Evolutionary conservation across 1,284 basidiomycete genomes (phyloP), one percentile per base, ranked within the genome.

Genomic region (Sanguinoderma infundibulare): DNA sequence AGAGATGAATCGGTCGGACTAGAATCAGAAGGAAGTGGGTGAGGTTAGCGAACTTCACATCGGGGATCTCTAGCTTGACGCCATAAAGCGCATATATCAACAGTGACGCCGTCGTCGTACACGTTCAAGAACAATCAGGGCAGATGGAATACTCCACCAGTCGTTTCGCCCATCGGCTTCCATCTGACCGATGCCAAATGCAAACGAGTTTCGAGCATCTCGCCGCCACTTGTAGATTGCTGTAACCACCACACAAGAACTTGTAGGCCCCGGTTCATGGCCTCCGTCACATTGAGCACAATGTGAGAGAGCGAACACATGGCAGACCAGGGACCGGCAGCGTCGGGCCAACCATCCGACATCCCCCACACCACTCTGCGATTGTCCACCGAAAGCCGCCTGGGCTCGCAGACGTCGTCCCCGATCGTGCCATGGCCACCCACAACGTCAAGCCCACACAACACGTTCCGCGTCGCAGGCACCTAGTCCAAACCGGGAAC

Each of bases 1-100:
- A 9, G 81, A 69, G 20, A 82, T 78, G 67, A 83, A 83, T 24
- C 82, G 75, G 66, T 83, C 82, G 30, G 78, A 78, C 82, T 83
- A 24, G n/a, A 22, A 54, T 14, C 26, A 9, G 2, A 40, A 40
- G 32, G 10, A 39, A 2, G 53, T 54, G 15, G 44, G 53, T 54
- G 15, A 54, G 53, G n/a, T 28, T 14, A 6, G 28, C 4, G 36
- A 8, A 32, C 22, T 26, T 10, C 35, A 44, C 24, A 44, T 44
- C 22, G 36, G 47, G 36, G 10, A 34, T 52, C 44, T 6, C 8
- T 5, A n/a, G 7, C 8, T 36, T 52, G 50, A 3, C 32, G 36
- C 34, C 15, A 30, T 8, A n/a, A 46, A 30, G 42, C 22, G 24
- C 34, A 35, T 35, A 6, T 6, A 35, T 35, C 7, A 7, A 14